Percentiles rank a stretch among this genome's conserved stretches.
phyloP scores from a whole-genome alignment of 2,329 filamentous ascomycete genomes.

The Tolypocladium pustulatum region DNA sequence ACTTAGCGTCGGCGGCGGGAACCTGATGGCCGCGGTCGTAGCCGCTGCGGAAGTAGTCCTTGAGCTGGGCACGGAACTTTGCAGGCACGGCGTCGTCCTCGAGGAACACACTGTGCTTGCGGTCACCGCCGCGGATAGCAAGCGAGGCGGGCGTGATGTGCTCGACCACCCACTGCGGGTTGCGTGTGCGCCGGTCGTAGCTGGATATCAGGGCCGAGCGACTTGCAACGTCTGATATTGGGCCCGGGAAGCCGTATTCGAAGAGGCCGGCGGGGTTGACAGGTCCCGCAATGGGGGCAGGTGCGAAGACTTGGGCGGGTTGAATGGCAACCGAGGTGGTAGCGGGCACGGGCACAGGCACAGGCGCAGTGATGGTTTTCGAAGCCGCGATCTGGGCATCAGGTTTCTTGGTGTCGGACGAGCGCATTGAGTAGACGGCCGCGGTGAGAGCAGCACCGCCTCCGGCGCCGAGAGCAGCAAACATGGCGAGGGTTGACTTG shows the following conservation, averaged over 20 bases:
- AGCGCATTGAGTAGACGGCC: slow-evolving; percentile 51
- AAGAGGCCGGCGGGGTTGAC: slow-evolving; percentile 70
- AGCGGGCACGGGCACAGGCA: slow-evolving; percentile 16
- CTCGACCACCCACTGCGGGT: slow-evolving; percentile 91
- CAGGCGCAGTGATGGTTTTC: slow-evolving; percentile 15
- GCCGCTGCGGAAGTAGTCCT: slow-evolving; percentile 90
- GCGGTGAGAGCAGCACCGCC: slow-evolving; percentile 67
- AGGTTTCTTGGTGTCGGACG: slow-evolving; percentile 12
- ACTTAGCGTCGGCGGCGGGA: slow-evolving; percentile 90
- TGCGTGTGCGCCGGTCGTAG: slow-evolving; percentile 82
- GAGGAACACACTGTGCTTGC: slow-evolving; percentile 70
- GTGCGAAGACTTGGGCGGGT: slow-evolving; percentile 44
- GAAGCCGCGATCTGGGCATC: slow-evolving; percentile 10
- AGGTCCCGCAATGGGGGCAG: slow-evolving; percentile 25
- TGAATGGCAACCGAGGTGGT: slow-evolving; percentile 33
- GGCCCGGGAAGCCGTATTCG: slow-evolving; percentile 86
- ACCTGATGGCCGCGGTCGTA: slow-evolving; percentile 97
- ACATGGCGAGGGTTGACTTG: slow-evolving; percentile 64
- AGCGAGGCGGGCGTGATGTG: slow-evolving; percentile 91
- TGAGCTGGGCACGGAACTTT: slow-evolving; percentile 79
- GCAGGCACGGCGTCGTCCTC: slow-evolving; percentile 74
- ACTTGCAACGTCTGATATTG: slow-evolving; percentile 69
- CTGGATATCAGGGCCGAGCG: slow-evolving; percentile 71
- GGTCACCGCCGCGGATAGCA: slow-evolving; percentile 62
- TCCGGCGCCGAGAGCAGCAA: slow-evolving; percentile 66